A percentile compares a stretch with the other conserved stretches of the same genome.
These are phyloP conservation scores for Vigna unguiculata DNA, from an alignment of 306 rosid species.

Conservation along the genomic window DNA sequence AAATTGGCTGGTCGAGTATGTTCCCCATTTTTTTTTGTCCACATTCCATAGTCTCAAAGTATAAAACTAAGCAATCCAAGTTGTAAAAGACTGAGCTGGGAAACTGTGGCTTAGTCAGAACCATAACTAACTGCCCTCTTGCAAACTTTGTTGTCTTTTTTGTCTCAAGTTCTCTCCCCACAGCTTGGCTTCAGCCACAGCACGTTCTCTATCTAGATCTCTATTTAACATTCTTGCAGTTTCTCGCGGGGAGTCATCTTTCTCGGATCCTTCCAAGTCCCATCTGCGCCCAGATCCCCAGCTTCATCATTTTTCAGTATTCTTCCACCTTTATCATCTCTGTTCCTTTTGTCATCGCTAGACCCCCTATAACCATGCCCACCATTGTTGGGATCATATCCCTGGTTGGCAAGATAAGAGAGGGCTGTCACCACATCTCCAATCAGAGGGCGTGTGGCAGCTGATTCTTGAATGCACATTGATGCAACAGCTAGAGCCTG, in stretches of 20 bases:
- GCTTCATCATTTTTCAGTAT: constrained; percentile 77
- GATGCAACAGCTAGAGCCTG: constrained; percentile 96
- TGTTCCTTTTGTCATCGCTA: constrained; percentile 67
- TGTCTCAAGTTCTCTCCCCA: constrained; percentile 97
- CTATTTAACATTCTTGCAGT: constrained; percentile 72
- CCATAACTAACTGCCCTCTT: constrained; percentile 79
- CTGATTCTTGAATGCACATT: constrained; percentile 94
- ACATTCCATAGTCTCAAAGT: constrained; percentile 23
- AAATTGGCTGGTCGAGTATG: constrained; percentile 40
- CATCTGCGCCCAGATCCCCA: constrained; percentile 78
- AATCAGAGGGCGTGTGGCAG: constrained; percentile 88
- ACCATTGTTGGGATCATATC: constrained; percentile 63
- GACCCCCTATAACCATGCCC: constrained; percentile 66
- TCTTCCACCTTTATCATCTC: constrained; percentile 74
- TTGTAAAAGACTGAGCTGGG: constrained; percentile 9
- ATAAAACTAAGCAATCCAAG: constrained; percentile 41
- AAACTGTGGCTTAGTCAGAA: constrained; percentile 55
- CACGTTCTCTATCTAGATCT: constrained; percentile 83
- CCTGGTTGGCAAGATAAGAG: constrained; percentile 84
- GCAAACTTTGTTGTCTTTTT: constrained; percentile 69
- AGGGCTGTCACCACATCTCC: constrained; percentile 96
- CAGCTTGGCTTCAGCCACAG: constrained; percentile 94
- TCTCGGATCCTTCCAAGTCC: constrained; percentile 85
- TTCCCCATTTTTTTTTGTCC: constrained; percentile 24
- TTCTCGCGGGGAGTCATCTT: constrained; percentile 87